phyloP scores from a whole-genome alignment of 2,329 filamentous ascomycete genomes.

The Penicillium janthinellum region DNA sequence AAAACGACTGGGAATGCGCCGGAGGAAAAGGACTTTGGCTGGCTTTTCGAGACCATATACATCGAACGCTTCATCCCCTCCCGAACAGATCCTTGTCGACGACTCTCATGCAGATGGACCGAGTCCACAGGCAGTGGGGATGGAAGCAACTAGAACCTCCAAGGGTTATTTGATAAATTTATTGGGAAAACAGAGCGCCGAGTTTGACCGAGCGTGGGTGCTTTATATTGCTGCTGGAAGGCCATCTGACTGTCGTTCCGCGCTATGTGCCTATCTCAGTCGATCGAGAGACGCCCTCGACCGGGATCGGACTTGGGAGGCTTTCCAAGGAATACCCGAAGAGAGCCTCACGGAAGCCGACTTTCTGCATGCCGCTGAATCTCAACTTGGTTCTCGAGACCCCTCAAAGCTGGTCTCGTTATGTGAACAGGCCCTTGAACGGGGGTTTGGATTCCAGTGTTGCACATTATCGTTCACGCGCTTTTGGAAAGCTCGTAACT shows the following conservation, averaged over 20 bases:
- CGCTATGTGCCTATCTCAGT: constrained; percentile 43
- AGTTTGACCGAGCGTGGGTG: constrained; percentile 47
- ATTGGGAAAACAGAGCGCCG: constrained; percentile 15
- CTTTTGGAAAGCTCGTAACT: constrained; percentile 35
- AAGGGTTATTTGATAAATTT: constrained; percentile 22
- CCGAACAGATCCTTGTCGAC: constrained; percentile 5
- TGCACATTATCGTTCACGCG: constrained; percentile 37
- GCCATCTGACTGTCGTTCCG: constrained; percentile 29
- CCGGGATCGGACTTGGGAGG: constrained; percentile 44
- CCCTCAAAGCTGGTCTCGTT: constrained; percentile 44
- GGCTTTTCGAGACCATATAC: constrained; percentile 31
- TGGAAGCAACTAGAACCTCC: constrained; percentile 13
- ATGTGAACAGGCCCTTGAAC: constrained; percentile 43
- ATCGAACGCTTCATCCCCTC: constrained; percentile 24
- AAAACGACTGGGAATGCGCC: constrained; percentile 28
- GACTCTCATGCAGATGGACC: not conserved
- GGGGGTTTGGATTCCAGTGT: constrained; percentile 28
- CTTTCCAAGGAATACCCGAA: constrained; percentile 49
- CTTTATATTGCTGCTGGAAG: constrained; percentile 39
- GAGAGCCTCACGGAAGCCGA: constrained; percentile 43
- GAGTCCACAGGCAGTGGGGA: not conserved
- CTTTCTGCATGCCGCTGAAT: constrained; percentile 49
- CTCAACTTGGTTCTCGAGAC: constrained; percentile 45
- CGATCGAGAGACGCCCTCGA: constrained; percentile 43
- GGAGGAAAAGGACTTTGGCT: constrained; percentile 28